phyloP scores from a whole-genome alignment of 2,329 filamentous ascomycete genomes.

The Fusarium liriodendri region DNA sequence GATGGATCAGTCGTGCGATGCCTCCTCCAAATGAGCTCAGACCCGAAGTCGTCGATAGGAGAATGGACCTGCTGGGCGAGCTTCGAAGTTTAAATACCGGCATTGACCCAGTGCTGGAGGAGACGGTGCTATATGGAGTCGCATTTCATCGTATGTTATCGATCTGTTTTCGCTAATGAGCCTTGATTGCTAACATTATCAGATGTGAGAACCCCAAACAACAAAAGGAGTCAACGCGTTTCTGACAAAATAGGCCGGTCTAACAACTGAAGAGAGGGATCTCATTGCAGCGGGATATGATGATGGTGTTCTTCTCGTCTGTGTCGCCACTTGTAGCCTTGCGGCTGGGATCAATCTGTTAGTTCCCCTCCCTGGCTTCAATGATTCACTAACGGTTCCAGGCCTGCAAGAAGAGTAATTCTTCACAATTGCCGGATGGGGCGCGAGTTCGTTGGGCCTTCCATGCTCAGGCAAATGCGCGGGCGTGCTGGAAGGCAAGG shows the following conservation, averaged over 20 bases:
- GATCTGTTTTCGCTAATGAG: background rate
- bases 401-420: constrained; percentile 77
- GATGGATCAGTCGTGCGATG: constrained; percentile 74
- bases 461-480: constrained; percentile 85
- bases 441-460: constrained; percentile 78
- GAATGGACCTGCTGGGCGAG: constrained; percentile 73
- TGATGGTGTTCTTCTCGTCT: constrained; percentile 72
- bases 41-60: constrained; percentile 62
- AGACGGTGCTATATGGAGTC: constrained; percentile 73
- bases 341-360: constrained; percentile 84
- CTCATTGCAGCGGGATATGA: constrained; percentile 79
- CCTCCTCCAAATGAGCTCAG: constrained; percentile 61
- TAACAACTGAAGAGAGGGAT: constrained; percentile 81
- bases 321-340: constrained; percentile 82
- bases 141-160: constrained; percentile 73
- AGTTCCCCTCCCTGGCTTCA: constrained; percentile 6
- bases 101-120: constrained; percentile 72
- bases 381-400: constrained; percentile 33
- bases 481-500: constrained; percentile 82
- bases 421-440: constrained; percentile 82
- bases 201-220: constrained; percentile 53
- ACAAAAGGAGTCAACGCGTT: background rate
- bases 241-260: constrained; percentile 63
- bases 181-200: constrained; percentile 9
- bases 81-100: constrained; percentile 74